A percentile compares a stretch with the other conserved stretches of the same genome.
Evolutionary conservation across 352 stramenopile genomes (phyloP).

Genomic region (Pythium scleroteichum): DNA sequence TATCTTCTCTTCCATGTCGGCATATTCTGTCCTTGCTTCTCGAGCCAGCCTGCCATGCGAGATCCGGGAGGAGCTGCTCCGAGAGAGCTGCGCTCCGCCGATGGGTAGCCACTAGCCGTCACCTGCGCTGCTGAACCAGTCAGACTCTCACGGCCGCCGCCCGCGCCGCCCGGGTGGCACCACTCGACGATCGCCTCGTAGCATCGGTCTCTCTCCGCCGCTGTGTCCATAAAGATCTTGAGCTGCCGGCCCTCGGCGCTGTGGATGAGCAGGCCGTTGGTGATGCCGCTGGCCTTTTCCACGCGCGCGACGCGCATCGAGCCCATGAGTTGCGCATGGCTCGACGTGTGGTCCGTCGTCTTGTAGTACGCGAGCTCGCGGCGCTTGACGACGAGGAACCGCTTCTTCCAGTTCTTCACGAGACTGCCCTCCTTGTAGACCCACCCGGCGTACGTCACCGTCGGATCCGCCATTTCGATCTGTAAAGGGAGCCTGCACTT

Average conservation of each 20-base stretch:
- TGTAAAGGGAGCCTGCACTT: background rate
- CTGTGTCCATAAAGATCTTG: constrained; percentile 83
- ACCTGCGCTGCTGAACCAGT: too few relatives aligned
- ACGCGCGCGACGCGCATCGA: constrained; percentile 68
- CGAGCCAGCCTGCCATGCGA: constrained; percentile 48
- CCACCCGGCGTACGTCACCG: constrained; percentile 74
- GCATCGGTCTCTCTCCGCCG: constrained; percentile 67
- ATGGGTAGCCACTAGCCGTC: background rate
- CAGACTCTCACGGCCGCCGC: background rate
- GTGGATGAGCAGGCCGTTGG: constrained; percentile 69
- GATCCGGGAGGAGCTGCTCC: background rate
- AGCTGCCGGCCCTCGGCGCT: constrained; percentile 66
- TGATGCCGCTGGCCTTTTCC: constrained; percentile 65
- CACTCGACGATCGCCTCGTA: constrained; percentile 58
- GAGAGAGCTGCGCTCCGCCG: background rate
- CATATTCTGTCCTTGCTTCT: constrained; percentile 72
- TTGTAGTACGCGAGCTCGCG: constrained; percentile 83
- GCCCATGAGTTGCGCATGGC: constrained; percentile 59
- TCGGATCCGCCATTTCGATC: constrained; percentile 12
- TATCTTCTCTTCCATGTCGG: constrained; percentile 75
- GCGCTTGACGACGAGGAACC: constrained; percentile 78
- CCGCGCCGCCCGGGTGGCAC: constrained; percentile 11
- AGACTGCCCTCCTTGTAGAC: constrained; percentile 81
- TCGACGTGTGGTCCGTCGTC: constrained; percentile 41
- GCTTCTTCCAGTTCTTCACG: constrained; percentile 84